Percentiles rank a stretch among this genome's conserved stretches.
These are phyloP conservation scores for Nakazawaea ishiwadae DNA, from an alignment of 805 yeast genomes.

Conservation along the genomic window DNA sequence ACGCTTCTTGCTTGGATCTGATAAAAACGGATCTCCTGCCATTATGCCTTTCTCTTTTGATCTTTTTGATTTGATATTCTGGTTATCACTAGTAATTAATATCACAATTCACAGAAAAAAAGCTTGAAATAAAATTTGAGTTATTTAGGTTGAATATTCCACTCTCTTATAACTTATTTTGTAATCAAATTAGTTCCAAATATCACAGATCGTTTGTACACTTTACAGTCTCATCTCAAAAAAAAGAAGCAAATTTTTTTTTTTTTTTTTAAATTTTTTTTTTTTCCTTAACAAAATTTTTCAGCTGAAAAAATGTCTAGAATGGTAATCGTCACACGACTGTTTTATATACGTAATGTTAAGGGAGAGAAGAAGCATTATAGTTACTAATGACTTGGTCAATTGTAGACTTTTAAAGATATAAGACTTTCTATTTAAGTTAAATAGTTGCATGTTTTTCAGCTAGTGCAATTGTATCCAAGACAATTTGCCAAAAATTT, in stretches of 20 bases:
- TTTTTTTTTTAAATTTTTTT: slow-evolving; percentile 3
- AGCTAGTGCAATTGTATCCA: slow-evolving; percentile 31
- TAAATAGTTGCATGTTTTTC: slow-evolving; percentile 22
- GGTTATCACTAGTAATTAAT: not conserved
- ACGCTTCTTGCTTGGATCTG: slow-evolving; percentile 53
- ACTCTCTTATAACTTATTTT: no score
- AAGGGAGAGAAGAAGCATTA: no score
- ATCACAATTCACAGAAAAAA: no score
- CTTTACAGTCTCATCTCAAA: not conserved
- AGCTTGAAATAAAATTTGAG: no score
- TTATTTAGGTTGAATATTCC: no score
- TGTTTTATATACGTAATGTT: no score
- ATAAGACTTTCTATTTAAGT: no score
- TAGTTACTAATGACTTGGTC: no score
- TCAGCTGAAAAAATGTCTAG: not conserved
- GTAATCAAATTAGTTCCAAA: no score
- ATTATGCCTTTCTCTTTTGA: slow-evolving; percentile 18
- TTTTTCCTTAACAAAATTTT: slow-evolving; percentile 2
- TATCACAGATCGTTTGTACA: not conserved
- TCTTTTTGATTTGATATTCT: not conserved
- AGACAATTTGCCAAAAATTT: slow-evolving; percentile 42
- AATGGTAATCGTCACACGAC: no score
- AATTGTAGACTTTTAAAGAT: no score
- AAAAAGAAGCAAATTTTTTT: slow-evolving; percentile 1
- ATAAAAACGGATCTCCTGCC: slow-evolving; percentile 60